These are phyloP conservation scores for Microcyclosporella mali DNA, from an alignment of 2,329 filamentous ascomycete species.

Conservation along the genomic window DNA sequence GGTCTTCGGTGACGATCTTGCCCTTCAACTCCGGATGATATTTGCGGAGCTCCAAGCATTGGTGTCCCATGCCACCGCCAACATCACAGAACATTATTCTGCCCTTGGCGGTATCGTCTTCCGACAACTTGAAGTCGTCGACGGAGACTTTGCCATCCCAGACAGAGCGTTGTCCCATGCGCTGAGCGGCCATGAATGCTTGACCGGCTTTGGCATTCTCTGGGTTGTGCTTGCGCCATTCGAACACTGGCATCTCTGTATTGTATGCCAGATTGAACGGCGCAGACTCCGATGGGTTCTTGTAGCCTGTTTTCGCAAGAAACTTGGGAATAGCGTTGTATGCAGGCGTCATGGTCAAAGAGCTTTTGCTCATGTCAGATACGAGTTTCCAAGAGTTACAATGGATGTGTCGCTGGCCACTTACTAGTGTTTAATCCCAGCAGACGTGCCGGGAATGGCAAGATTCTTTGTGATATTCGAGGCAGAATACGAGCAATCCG, in stretches of 20 bases:
- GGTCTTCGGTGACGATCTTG: conserved; percentile 1
- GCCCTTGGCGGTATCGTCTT: neutral
- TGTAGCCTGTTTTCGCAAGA: neutral
- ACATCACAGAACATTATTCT: conserved; percentile 1
- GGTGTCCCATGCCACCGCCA: conserved; percentile 2
- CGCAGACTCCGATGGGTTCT: neutral
- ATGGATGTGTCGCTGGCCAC: neutral
- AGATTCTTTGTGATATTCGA: conserved; percentile 10
- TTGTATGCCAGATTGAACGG: conserved; percentile 1
- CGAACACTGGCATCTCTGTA: neutral
- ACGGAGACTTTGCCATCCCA: conserved; percentile 7
- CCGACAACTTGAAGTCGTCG: neutral
- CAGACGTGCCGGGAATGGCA: conserved; percentile 3
- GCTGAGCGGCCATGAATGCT: conserved; percentile 14
- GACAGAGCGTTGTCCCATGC: conserved; percentile 10
- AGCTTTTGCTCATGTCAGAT: neutral
- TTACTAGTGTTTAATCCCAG: conserved; percentile 10
- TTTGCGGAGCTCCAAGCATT: neutral
- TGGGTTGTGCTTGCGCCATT: conserved; percentile 1
- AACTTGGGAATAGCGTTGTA: conserved; percentile 7
- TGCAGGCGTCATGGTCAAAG: conserved; percentile 10
- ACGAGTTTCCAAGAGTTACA: no score
- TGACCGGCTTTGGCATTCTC: conserved; percentile 12
- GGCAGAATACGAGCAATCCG: conserved; percentile 2
- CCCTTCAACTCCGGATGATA: conserved; percentile 1